Conservation (phyloP, 768 basidiomycete species). For the Cyclocybe aegerita region DNA sequence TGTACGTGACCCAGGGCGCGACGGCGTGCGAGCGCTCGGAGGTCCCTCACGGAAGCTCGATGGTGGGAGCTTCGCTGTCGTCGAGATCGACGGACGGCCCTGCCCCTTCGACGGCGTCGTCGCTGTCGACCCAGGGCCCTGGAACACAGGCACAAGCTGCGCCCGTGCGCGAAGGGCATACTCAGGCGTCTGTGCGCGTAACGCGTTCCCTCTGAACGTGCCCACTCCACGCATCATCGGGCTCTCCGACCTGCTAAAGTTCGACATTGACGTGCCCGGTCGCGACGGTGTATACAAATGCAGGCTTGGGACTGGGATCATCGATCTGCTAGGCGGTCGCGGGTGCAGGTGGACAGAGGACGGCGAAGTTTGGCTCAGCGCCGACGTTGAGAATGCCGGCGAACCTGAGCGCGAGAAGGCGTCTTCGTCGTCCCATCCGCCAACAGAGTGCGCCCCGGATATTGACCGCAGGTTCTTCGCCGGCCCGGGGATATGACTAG, state of each 20-base stretch:
- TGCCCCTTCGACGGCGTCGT: constrained; percentile 23
- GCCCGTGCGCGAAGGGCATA: constrained; percentile 51
- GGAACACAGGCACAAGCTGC: constrained; percentile 57
- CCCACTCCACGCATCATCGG: constrained; percentile 32
- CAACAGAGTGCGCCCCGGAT: constrained; percentile 46
- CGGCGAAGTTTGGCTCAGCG: constrained; percentile 40
- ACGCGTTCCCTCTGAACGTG: constrained; percentile 33
- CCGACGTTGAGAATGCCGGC: constrained; percentile 52
- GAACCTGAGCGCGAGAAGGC: constrained; percentile 65
- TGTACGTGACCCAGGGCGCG: constrained; percentile 63
- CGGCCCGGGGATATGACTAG: constrained; percentile 76
- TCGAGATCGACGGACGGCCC: not conserved
- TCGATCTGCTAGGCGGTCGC: constrained; percentile 79
- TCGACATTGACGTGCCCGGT: constrained; percentile 71
- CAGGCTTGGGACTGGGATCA: constrained; percentile 78
- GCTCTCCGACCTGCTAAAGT: constrained; percentile 54
- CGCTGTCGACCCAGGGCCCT: constrained; percentile 37
- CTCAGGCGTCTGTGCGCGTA: constrained; percentile 41
- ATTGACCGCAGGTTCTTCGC: constrained; percentile 46
- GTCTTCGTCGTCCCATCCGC: constrained; percentile 48
- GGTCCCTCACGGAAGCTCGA: constrained; percentile 71
- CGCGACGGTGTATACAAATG: constrained; percentile 70
- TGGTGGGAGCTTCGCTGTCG: constrained; percentile 54
- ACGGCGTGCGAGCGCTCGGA: constrained; percentile 46
- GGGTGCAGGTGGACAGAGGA: constrained; percentile 47